These are phyloP conservation scores for Chalciporus piperatus DNA, from an alignment of 768 basidiomycete species.

Conservation along the genomic window DNA sequence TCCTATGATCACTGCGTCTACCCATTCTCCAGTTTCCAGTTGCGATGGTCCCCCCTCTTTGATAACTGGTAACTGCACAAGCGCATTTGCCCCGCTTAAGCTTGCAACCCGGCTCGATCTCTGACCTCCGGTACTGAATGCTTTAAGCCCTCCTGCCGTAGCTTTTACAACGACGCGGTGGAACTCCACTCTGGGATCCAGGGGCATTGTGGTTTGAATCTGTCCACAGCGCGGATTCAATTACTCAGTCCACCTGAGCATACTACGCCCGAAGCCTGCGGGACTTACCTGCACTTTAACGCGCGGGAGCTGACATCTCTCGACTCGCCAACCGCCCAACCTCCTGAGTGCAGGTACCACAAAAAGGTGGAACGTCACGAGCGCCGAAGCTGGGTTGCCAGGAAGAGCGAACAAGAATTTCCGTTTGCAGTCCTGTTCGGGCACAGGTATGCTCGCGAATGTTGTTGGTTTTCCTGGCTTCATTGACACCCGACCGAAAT, in stretches of 20 bases:
- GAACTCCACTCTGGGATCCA: constrained; percentile 78
- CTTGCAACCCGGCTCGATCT: constrained; percentile 81
- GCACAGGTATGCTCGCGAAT: constrained; percentile 70
- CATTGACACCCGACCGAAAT: constrained; percentile 83
- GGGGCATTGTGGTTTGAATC: constrained; percentile 58
- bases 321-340: constrained; percentile 64
- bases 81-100: constrained; percentile 75
- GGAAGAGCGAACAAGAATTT: constrained; percentile 84
- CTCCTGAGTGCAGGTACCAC: constrained; percentile 76
- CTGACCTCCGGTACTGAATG: constrained; percentile 83
- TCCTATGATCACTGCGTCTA: constrained; percentile 64
- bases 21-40: constrained; percentile 54
- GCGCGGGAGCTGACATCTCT: constrained; percentile 54
- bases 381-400: constrained; percentile 84
- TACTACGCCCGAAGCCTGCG: background rate
- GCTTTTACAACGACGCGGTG: constrained; percentile 71
- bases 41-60: constrained; percentile 32
- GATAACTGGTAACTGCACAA: constrained; percentile 62
- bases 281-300: constrained; percentile 60
- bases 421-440: constrained; percentile 26
- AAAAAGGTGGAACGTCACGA: constrained; percentile 84
- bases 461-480: constrained; percentile 90
- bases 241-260: background rate
- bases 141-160: constrained; percentile 46
- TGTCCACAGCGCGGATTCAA: constrained; percentile 21